Base-by-base conservation (phyloP, 768 basidiomycete species). In the Boletus rubropictus region DNA sequence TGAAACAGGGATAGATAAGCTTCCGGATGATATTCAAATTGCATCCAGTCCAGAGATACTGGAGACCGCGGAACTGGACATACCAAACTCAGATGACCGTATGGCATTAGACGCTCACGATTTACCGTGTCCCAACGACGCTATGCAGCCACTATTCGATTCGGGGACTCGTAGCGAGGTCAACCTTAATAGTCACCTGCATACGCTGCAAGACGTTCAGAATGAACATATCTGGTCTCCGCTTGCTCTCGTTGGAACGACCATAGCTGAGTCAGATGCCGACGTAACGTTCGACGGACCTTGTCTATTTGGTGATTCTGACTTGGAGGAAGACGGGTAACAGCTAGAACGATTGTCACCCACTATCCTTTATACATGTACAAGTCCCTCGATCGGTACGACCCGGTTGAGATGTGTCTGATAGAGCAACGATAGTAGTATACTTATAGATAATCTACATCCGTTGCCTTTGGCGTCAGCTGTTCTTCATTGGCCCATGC, bases 401-500 rank as follows among this genome's bases (percentile, higher is more conserved):
- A n/a, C n/a, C n/a, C n/a, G n/a, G n/a, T n/a, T n/a, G n/a, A n/a
- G n/a, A n/a, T n/a, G n/a, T n/a, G n/a, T n/a, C 32, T 17, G 31
- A 39, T 35, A 25, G 9, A 35, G 11, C 29, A 46, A 35, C 7
- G 4, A 28, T 35, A 37, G 5, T 2, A 15, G n/a, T 20, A 10
- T 10, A 34, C 7, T 18, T n/a, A 29, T 15, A 29, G 45, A 39
- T 22, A 39, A 49, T 48, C 44, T 57, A 59, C 20, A 25, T 33
- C 42, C 51, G 36, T 32, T 55, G 51, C 35, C 49, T 57, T n/a
- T 34, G 53, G 15, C 18, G 47, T 28, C 42, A 56, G 44, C 33
- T 64, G 60, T 51, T 90, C 88, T 58, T 85, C 85, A 22, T 72
- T 74, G 22, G 86, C 79, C 84, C 86, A 88, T 17, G 83, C 80